Base-by-base conservation (phyloP, 192 early-diverging fungal genomes). In the Dispira simplex region DNA sequence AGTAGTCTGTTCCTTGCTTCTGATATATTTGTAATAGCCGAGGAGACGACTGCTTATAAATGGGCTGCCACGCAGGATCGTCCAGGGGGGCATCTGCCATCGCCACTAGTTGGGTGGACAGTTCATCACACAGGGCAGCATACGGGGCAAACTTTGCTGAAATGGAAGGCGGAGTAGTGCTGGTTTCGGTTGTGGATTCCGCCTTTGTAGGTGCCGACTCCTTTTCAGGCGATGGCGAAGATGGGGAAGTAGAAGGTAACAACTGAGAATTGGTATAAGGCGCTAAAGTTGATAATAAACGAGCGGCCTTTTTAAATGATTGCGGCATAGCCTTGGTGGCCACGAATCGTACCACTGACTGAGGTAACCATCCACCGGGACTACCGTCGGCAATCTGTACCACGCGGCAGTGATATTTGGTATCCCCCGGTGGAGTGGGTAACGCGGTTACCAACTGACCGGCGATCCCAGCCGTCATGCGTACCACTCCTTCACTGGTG, bases 361-460 rank as follows among this genome's bases (percentile, higher is more conserved):
- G 69, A 0, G 77, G 77, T 25, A 78, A 70, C 73, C 77, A 75
- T 27, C 77, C 77, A 65, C 70, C 73, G 25, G 75, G 62, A 39
- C 74, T 72, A 18, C 73, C 73, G 46, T 78, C 77, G 11, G 73
- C 73, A 9, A 78, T 68, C 65, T 78, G 77, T 26, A 75, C 65
- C 11, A 75, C 70, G 45, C 65, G 67, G 60, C 70, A 70, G 68
- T 73, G 68, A 11, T 44, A 44, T 18, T 66, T 66, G 45, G 66
- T 57, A 8, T 52, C 52, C 16, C 71, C 62, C 0, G 69, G 69
- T 56, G 27, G 27, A 8, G 44, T 8, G 0, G 59, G 8, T 25
- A 75, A 52, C 8, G 26, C 46, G 0, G 70, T 72, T 9, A 78
- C 27, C 13, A 78, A 63, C 48, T 75, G 77, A 6, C 77, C 77